Evolutionary conservation across 192 early-diverging fungal genomes (phyloP), one percentile per base, ranked within the genome.

Genomic region (Backusella tarrabulga): DNA sequence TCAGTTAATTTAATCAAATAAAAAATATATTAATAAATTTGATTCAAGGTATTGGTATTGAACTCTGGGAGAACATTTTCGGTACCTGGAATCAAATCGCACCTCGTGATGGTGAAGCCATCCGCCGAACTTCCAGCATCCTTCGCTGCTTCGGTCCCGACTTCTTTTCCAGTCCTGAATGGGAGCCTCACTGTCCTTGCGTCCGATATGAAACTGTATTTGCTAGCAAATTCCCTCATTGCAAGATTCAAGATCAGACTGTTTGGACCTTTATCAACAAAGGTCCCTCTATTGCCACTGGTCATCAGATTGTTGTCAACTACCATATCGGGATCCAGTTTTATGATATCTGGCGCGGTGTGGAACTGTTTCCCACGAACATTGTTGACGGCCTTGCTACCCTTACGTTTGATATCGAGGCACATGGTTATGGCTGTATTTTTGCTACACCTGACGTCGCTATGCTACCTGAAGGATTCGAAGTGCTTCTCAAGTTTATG

Each of bases 351-450:
- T 77, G 76, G 76, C 76, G 36, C 11, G 76, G 76, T 32, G 32
- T 56, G 34, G 76, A 77, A 42, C 35, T 77, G 3, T 70, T 42
- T 26, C 76, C 76, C 34, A 38, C 76, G 11, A 77, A 77, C 29
- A 70, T 77, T 77, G 76, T 77, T 21, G 76, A 77, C n/a, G 76
- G 76, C 6, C 40, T 77, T 67, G 76, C 76, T 23, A 77, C 76
- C 15, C 35, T 77, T 44, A 77, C 44, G n/a, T 77, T 77, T 56
- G 76, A 77, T 77, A 77, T 77, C 23, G 76, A 77, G 36, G 68
- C 76, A 35, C 41, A 71, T n/a, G 76, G 76, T 34, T 77, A 77
- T 29, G 76, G 76, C 17, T 77, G 76, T 29, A 77, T 77, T 44
- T 77, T 77, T 71, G 76, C 68, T 17, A 68, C 76, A 5, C 63